Base-by-base conservation (phyloP, 148 eudicot genomes). In the Drosera capensis region DNA sequence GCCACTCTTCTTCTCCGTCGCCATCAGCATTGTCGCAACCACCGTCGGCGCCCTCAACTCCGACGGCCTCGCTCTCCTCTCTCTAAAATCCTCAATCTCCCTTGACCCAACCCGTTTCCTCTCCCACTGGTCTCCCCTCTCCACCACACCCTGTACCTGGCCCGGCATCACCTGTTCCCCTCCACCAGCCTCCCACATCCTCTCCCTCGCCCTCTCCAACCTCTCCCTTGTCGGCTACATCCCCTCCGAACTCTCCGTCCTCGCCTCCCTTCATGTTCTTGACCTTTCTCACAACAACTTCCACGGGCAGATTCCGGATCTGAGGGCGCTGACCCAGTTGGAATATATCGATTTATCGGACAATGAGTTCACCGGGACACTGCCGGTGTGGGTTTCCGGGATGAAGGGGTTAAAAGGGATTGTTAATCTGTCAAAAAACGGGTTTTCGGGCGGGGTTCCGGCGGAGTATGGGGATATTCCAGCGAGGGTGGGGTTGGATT, bases 61-160 rank as follows among this genome's bases (percentile, higher is more conserved):
- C 20, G 96, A 87, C 26, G 96, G 96, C 0, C 65, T 88, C 21
- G 73, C 97, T 2, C 73, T 84, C 22, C 66, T 88, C 20, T 87
- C 97, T 1, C 71, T 88, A 21, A 83, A 88, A 65, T 68, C 92
- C 21, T 81, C 97, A 60, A 60, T 88, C 1, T 46, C 78, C 16
- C 2, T 52, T 46, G 92, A 88, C 70, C 97, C 97, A 13, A 64
- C 71, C 7, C 48, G 50, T 2, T 40, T 59, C 12, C 83, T 87
- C 16, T 16, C 59, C 39, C 25, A 68, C 15, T 87, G 96, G 96
- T 58, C 72, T 23, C 74, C 64, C 0, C 51, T 66, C 18, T 80
- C 72, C 55, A 0, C 69, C 14, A 51, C 65, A 14, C 94, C 97
- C 0, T 88, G 94, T 47, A 52, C 45, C 23, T 88, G 97, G 97